Base-by-base conservation (phyloP, 192 early-diverging fungal genomes). In the Podila verticillata region DNA sequence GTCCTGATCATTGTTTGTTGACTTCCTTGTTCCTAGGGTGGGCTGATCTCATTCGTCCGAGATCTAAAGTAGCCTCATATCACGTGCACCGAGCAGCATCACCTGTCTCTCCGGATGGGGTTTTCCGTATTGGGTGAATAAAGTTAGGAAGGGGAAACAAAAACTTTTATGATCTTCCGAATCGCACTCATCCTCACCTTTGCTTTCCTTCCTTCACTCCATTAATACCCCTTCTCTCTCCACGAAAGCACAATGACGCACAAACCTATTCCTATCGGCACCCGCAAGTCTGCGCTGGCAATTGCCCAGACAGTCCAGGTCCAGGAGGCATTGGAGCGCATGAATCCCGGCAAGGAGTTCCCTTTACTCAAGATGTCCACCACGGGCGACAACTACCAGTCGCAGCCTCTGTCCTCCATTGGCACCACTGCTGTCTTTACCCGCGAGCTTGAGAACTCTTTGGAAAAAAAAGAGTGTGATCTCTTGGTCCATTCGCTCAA, bases 401-500 rank as follows among this genome's bases (percentile, higher is more conserved):
- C 95, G 67, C 83, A 91, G 7, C 91, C 97, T 5, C 85, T 99
- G 54, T 91, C 84, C 75, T 95, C 96, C 82, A 95, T 99, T 67
- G 96, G 97, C 47, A 90, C 94, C 65, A 97, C 96, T 66, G 89
- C 93, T 0, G 83, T 98, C 47, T 97, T 97, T 64, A 96, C 96
- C 48, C 96, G 95, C 69, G 96, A 98, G 62, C 87, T 97, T 4
- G 96, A 98, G 72, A 74, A 91, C 2, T 91, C 95, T 3, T 85
- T 99, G 22, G 85, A 85, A 17, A 82, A 86, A 10, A 67, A 85
- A 7, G 73, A 74, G 13, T 92, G 96, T 29, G 93, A 98, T 75
- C 61, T 98, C 20, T 91, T 99, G 36, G 96, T 98, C 5, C 97
- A 99, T 74, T 95, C 94, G 24, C 87, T 98, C 36, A 99, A 99